Conservation (phyloP, 768 basidiomycete species). For the Mycena vitilis region DNA sequence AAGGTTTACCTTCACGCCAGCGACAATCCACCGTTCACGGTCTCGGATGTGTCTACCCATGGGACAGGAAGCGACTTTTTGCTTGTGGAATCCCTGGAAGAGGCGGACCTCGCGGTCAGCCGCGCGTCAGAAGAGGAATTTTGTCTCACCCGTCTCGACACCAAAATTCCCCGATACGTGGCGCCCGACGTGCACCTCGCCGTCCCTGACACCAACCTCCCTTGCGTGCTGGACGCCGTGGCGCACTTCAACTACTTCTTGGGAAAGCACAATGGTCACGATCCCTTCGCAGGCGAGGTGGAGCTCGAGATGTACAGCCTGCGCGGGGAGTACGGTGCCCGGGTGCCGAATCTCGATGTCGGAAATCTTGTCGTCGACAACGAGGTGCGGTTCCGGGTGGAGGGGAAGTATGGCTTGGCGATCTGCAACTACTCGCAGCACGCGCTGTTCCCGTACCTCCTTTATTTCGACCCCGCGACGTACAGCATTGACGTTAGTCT, state of each 20-base stretch:
- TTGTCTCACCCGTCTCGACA: conserved; percentile 22
- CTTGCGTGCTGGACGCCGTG: conserved; percentile 25
- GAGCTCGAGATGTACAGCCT: conserved; percentile 30
- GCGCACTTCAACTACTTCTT: conserved; percentile 33
- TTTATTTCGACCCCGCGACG: conserved; percentile 33
- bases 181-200: conserved; percentile 3
- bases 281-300: conserved; percentile 12
- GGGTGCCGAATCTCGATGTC: conserved; percentile 24
- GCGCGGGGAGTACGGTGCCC: conserved; percentile 15
- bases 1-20: conserved; percentile 23
- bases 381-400: conserved; percentile 20
- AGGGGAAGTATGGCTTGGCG: conserved; percentile 32
- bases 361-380: conserved; percentile 25
- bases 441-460: conserved; percentile 33
- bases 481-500: conserved; percentile 33
- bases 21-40: conserved; percentile 5
- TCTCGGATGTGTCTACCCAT: conserved; percentile 7
- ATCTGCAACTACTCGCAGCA: conserved; percentile 29
- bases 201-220: conserved; percentile 6
- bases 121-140: conserved; percentile 6
- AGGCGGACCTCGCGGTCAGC: conserved; percentile 24
- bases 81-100: conserved; percentile 20
- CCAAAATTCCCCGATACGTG: conserved; percentile 12
- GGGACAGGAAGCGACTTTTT: conserved; percentile 5
- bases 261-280: conserved; percentile 9